Base-by-base conservation (phyloP, 306 rosid genomes). In the Quillaja saponaria region DNA sequence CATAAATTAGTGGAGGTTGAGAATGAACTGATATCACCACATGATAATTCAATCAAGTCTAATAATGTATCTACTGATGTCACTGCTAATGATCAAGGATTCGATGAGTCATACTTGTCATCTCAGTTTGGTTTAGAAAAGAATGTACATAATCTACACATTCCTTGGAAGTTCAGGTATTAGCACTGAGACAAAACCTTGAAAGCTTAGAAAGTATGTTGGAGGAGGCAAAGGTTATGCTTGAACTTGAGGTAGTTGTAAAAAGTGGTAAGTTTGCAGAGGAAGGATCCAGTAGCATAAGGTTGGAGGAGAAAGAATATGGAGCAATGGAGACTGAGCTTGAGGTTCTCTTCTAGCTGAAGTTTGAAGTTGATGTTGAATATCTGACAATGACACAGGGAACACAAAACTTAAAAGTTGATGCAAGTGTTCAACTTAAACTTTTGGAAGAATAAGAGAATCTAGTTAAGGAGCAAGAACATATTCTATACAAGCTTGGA, bases 321-420 rank as follows among this genome's bases (percentile, higher is more conserved):
- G 65, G 10, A 40, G 87, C 71, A 74, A 25, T 72, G 17, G 84
- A 83, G 47, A 56, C 45, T 0, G 88, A 77, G 60, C 46, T 84
- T 1, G 96, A 86, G 44, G 55, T 11, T 31, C 14, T 84, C 66
- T 84, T 84, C 57, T 71, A 63, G 83, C 81, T 77, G 69, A 86
- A 76, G 76, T 75, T 88, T 48, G 94, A 88, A 86, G 84, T 78
- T 40, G 94, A 92, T 78, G 65, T 92, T 52, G 90, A 81, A 73
- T 82, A 55, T 60, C 74, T 86, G 50, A 74, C 79, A 37, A 39
- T 88, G 48, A 58, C 49, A 49, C 74, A 72, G 75, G 66, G 65
- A 16, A 42, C 73, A 15, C 77, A 84, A 63, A 81, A 61, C 31
- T 48, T 79, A 68, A 83, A 88, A 68, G 67, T 38, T 58, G 75